Evolutionary conservation across 441 rosid genomes (phyloP).

Genomic region (Isatis lusitanica): DNA sequence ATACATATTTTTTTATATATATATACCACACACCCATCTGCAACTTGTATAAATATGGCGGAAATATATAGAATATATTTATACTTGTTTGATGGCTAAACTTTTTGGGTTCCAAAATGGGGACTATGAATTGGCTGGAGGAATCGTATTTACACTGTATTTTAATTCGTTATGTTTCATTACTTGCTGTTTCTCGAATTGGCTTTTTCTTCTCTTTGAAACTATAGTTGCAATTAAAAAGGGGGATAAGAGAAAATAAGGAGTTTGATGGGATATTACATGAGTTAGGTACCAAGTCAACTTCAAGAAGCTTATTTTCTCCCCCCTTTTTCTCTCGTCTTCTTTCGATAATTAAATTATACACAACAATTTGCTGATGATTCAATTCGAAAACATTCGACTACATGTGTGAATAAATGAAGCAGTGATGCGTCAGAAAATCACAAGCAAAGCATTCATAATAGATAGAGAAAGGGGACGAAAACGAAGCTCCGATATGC

Average conservation of each 20-base stretch:
- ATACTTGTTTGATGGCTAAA: slow-evolving; percentile 30
- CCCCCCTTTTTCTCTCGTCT: neutral
- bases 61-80: slow-evolving; percentile 17
- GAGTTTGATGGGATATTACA: neutral
- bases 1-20: neutral
- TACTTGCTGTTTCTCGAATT: neutral
- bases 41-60: slow-evolving; percentile 33
- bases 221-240: neutral
- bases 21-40: slow-evolving; percentile 2
- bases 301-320: slow-evolving; percentile 14
- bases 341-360: neutral
- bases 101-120: slow-evolving; percentile 20
- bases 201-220: neutral
- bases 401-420: neutral
- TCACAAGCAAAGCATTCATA: neutral
- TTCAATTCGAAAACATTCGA: neutral
- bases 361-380: neutral
- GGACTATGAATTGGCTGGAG: slow-evolving; percentile 1
- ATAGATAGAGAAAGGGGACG: neutral
- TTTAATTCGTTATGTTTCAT: neutral
- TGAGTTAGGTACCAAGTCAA: slow-evolving; percentile 21
- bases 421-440: neutral
- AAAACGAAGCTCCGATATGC: neutral
- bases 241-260: neutral
- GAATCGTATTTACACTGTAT: slow-evolving; percentile 1